Percentiles rank a stretch among this genome's conserved stretches.
These are phyloP conservation scores for Blumeria graminis DNA, from an alignment of 2,329 filamentous ascomycete species.

Conservation along the genomic window DNA sequence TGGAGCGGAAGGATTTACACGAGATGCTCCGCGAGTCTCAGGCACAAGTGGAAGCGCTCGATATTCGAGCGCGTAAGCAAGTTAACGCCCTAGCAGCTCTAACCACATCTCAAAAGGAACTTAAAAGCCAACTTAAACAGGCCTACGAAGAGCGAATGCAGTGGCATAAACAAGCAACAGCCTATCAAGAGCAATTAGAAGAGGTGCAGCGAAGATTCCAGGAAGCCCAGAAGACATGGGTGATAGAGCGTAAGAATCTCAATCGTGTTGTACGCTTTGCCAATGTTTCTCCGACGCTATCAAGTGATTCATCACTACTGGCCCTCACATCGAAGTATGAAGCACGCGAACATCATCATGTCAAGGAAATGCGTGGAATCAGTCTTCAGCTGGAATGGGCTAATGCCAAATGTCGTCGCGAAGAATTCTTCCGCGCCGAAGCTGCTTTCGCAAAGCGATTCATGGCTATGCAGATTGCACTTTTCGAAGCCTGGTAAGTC, in stretches of 20 bases:
- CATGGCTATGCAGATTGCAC: slow-evolving; percentile 52
- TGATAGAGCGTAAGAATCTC: slow-evolving; percentile 21
- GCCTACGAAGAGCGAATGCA: slow-evolving; percentile 39
- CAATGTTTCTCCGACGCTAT: slow-evolving; percentile 15
- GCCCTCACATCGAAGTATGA: slow-evolving; percentile 10
- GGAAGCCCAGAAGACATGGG: slow-evolving; percentile 20
- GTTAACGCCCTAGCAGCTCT: slow-evolving; percentile 37
- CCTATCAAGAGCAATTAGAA: slow-evolving; percentile 9
- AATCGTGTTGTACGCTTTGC: slow-evolving; percentile 17
- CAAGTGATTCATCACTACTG: background rate
- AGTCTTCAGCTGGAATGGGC: slow-evolving; percentile 82
- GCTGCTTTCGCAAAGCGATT: slow-evolving; percentile 73
- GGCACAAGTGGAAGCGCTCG: slow-evolving; percentile 41
- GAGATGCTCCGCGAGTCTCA: slow-evolving; percentile 36
- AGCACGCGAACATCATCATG: slow-evolving; percentile 35
- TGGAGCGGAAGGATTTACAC: slow-evolving; percentile 35
- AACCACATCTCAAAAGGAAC: slow-evolving; percentile 29
- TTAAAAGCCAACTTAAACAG: slow-evolving; percentile 44
- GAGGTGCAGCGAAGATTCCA: slow-evolving; percentile 17
- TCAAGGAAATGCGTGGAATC: slow-evolving; percentile 57
- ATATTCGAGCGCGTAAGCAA: slow-evolving; percentile 45
- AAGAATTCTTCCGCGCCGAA: slow-evolving; percentile 56
- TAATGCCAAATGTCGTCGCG: slow-evolving; percentile 55
- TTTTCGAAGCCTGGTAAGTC: slow-evolving; percentile 77
- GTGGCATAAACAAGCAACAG: slow-evolving; percentile 7